Conservation (phyloP, 2,329 filamentous ascomycete genomes). For the Zymoseptoria crescenta region DNA sequence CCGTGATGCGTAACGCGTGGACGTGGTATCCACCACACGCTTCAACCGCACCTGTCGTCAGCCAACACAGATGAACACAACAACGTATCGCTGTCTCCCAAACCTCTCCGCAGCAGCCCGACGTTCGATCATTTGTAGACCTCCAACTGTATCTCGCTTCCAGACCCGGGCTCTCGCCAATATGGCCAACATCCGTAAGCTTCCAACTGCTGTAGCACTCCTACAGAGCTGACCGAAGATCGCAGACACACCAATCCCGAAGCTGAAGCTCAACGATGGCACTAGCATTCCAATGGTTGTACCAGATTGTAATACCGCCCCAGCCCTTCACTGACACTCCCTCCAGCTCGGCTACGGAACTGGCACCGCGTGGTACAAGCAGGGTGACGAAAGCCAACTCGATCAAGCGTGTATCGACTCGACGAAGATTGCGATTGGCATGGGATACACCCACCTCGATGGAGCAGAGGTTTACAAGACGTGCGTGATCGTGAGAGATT, state of each 20-base stretch:
- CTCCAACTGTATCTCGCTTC: neutral
- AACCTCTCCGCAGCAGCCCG: neutral
- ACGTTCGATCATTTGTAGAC: neutral
- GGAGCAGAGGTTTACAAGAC: conserved; percentile 56
- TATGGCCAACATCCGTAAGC: conserved; percentile 25
- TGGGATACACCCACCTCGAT: conserved; percentile 67
- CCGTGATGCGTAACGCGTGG: neutral
- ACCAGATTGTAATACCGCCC: neutral
- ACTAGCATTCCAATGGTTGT: conserved; percentile 62
- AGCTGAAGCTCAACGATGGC: conserved; percentile 61
- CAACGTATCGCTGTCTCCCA: neutral
- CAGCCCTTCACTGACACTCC: conserved; percentile 2
- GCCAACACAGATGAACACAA: neutral
- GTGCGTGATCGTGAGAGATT: neutral
- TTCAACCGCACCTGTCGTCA: neutral
- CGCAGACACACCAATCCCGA: conserved; percentile 23
- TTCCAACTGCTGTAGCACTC: neutral
- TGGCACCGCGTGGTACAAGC: conserved; percentile 60
- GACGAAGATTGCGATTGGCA: conserved; percentile 55
- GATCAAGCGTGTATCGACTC: conserved; percentile 51
- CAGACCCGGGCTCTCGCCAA: conserved; percentile 3
- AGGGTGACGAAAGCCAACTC: conserved; percentile 41
- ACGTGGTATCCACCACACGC: neutral
- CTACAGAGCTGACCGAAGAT: conserved; percentile 17
- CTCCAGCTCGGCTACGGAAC: conserved; percentile 62